Evolutionary conservation across 768 basidiomycete genomes (phyloP).

Genomic region (Lyophyllum shimeji): DNA sequence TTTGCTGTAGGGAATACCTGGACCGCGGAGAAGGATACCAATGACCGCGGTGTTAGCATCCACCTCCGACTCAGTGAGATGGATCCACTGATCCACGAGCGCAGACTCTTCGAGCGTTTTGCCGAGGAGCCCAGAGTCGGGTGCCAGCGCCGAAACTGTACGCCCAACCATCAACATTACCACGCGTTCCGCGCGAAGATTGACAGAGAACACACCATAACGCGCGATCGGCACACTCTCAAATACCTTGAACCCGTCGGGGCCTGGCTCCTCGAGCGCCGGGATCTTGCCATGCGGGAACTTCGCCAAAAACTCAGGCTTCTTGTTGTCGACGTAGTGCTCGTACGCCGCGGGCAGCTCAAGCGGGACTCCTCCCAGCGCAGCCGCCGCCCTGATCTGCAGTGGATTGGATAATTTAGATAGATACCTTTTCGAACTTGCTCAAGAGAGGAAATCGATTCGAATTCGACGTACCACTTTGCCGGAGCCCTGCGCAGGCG

Average conservation of each 20-base stretch:
- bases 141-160: conserved; percentile 72
- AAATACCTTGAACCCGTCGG: conserved; percentile 79
- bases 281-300: conserved; percentile 87
- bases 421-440: too few relatives aligned
- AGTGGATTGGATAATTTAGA: neutral
- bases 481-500: conserved; percentile 37
- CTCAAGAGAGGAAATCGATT: too few relatives aligned
- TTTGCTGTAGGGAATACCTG: conserved; percentile 75
- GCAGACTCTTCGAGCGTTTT: conserved; percentile 63
- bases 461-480: conserved; percentile 57
- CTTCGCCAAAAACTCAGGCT: conserved; percentile 67
- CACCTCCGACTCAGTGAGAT: conserved; percentile 72
- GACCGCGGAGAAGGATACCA: conserved; percentile 41
- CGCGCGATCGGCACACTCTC: conserved; percentile 82
- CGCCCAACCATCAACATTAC: conserved; percentile 16
- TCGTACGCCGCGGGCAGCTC: conserved; percentile 53
- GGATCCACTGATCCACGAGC: conserved; percentile 82
- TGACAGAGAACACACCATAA: conserved; percentile 66
- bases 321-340: conserved; percentile 67
- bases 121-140: conserved; percentile 81
- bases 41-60: conserved; percentile 35
- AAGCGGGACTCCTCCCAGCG: conserved; percentile 56
- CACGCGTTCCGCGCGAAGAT: conserved; percentile 3
- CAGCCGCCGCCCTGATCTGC: conserved; percentile 57
- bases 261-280: conserved; percentile 66